Evolutionary conservation across 2,329 filamentous ascomycete species (phyloP).

Genomic region (Fonsecaea multimorphosa): DNA sequence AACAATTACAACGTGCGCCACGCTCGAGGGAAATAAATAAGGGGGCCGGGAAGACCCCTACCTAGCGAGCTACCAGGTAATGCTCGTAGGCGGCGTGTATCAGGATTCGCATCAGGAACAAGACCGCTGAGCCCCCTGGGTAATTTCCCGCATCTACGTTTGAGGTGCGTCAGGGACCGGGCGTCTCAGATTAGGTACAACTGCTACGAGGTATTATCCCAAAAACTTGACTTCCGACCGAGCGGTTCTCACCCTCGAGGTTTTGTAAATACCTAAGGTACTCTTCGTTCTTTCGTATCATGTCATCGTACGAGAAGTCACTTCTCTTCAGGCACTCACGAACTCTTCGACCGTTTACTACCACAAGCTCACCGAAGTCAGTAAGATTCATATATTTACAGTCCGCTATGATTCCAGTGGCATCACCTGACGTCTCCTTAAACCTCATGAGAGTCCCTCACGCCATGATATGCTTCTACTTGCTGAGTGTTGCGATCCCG

Average conservation of each 20-base stretch:
- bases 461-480: neutral
- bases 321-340: neutral
- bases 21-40: neutral
- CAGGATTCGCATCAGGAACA: neutral
- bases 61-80: no score
- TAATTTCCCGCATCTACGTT: constrained; percentile 2
- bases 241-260: no score
- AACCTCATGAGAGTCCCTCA: neutral
- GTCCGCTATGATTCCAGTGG: neutral
- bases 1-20: no score
- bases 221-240: no score
- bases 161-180: neutral
- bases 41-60: neutral
- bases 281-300: no score
- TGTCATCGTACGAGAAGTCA: no score
- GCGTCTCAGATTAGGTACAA: constrained; percentile 1
- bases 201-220: no score
- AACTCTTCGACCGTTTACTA: neutral
- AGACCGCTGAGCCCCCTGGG: neutral
- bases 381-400: neutral
- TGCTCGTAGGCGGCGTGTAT: neutral
- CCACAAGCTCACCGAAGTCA: neutral
- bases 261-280: no score
- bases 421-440: neutral
- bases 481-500: neutral